A percentile compares a stretch with the other conserved stretches of the same genome.
Evolutionary conservation across 768 basidiomycete genomes (phyloP).

Genomic region (Asterophora parasitica): DNA sequence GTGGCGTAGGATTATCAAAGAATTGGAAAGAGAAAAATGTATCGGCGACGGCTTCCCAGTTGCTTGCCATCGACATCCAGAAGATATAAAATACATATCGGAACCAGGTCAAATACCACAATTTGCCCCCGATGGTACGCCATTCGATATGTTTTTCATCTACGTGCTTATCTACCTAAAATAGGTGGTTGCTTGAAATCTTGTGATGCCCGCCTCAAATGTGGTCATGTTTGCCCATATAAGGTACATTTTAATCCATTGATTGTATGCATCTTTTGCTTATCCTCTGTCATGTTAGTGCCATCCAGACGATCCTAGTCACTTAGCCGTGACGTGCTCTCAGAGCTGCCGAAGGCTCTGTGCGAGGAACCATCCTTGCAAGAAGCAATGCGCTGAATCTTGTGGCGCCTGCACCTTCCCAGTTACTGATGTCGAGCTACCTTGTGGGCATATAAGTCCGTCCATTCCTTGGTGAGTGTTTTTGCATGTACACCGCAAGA

Average conservation of each 20-base stretch:
- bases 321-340: constrained; percentile 41
- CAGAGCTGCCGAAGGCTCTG: constrained; percentile 51
- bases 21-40: constrained; percentile 42
- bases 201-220: constrained; percentile 48
- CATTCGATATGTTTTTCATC: neutral
- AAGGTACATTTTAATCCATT: constrained; percentile 35
- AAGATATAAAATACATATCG: constrained; percentile 34
- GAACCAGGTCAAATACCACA: constrained; percentile 47
- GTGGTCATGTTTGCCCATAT: constrained; percentile 63
- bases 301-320: constrained; percentile 55
- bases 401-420: constrained; percentile 54
- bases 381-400: constrained; percentile 40
- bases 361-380: constrained; percentile 53
- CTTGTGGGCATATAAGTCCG: constrained; percentile 49
- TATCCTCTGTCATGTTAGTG: constrained; percentile 42
- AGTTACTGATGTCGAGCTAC: constrained; percentile 40
- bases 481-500: neutral
- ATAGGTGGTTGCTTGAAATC: constrained; percentile 59
- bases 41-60: constrained; percentile 54
- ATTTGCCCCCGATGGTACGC: constrained; percentile 53
- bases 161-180: neutral
- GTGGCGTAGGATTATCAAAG: constrained; percentile 56
- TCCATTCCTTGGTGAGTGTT: constrained; percentile 46
- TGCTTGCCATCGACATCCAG: constrained; percentile 51
- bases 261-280: too few relatives aligned